phyloP scores from a whole-genome alignment of 345 rosid species.

The Arabis alpina region DNA sequence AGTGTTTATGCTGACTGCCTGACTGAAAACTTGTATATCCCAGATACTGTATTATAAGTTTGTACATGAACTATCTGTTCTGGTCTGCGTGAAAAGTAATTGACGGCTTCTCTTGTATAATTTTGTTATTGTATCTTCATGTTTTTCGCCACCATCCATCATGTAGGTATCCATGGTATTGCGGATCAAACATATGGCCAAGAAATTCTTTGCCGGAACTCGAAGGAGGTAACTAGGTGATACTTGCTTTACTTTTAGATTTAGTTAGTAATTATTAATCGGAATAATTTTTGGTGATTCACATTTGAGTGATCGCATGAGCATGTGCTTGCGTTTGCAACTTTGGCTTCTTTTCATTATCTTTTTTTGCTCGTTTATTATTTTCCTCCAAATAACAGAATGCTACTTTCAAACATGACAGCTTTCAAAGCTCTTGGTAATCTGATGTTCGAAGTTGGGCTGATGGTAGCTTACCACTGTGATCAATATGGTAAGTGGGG shows the following conservation, averaged over 20 bases:
- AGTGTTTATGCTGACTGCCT: constrained; percentile 4
- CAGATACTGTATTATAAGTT: not conserved
- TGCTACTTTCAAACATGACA: constrained; percentile 37
- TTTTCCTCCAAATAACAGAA: constrained; percentile 10
- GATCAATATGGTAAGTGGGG: constrained; percentile 70
- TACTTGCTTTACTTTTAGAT: constrained; percentile 22
- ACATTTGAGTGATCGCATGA: constrained; percentile 1
- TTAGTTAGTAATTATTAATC: not conserved
- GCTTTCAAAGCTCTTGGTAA: constrained; percentile 93
- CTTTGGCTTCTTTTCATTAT: not conserved
- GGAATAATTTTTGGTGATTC: not conserved
- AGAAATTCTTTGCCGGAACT: constrained; percentile 69
- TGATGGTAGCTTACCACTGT: constrained; percentile 86
- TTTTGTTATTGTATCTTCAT: not conserved
- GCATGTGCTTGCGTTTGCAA: not conserved
- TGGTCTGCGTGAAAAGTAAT: not conserved
- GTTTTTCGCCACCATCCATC: constrained; percentile 25
- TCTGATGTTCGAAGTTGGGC: constrained; percentile 78
- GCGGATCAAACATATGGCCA: constrained; percentile 97
- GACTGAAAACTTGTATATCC: too few relatives aligned
- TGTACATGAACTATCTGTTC: not conserved
- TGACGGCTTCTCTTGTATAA: not conserved
- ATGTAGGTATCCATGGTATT: constrained; percentile 82
- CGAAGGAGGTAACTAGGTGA: constrained; percentile 64
- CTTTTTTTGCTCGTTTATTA: constrained; percentile 6